Base-by-base conservation (phyloP, 1,284 basidiomycete genomes). In the Ganoderma meredithae region DNA sequence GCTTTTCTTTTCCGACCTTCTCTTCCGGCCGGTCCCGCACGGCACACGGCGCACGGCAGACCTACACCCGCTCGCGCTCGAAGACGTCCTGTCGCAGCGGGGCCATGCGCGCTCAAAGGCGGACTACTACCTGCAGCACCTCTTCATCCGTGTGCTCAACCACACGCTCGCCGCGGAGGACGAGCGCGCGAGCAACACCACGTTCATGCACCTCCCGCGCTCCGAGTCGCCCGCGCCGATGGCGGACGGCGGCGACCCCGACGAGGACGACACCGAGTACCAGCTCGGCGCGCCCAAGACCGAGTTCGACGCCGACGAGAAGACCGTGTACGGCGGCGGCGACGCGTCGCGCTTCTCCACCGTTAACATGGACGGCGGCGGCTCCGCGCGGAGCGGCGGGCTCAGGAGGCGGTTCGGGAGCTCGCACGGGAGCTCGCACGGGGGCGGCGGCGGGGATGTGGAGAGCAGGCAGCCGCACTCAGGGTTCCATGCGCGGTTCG, bases 61-160 rank as follows among this genome's bases (percentile, higher is more conserved):
- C 68, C 78, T 93, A 31, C 91, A 92, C 73, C 89, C 90, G 0
- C 85, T 93, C 52, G 86, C 90, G 2, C 80, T 93, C 22, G 91
- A 92, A 73, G 90, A 92, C 73, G 78, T 92, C 6, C 83, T 92
- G 49, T 87, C 90, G 71, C 81, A 83, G 55, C 81, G 84, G 52
- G 78, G 82, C n/a, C 82, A 86, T 60, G 83, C 83, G 40, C 85
- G 88, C 44, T 90, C 88, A 3, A 92, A 92, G 77, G 86, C 85
- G 6, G 90, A 92, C 75, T 93, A 92, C 76, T 92, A 90, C 78
- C 72, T 77, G 2, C 83, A 85, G 63, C 91, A 92, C 73, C 82
- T 92, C 27, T 92, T 92, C 78, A 78, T 92, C n/a, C 86, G 88
- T 22, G 78, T 91, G 22, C 81, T 92, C 31, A 86, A 85, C 67